phyloP scores from a whole-genome alignment of 345 rosid species.

The Populus pruinosa region DNA sequence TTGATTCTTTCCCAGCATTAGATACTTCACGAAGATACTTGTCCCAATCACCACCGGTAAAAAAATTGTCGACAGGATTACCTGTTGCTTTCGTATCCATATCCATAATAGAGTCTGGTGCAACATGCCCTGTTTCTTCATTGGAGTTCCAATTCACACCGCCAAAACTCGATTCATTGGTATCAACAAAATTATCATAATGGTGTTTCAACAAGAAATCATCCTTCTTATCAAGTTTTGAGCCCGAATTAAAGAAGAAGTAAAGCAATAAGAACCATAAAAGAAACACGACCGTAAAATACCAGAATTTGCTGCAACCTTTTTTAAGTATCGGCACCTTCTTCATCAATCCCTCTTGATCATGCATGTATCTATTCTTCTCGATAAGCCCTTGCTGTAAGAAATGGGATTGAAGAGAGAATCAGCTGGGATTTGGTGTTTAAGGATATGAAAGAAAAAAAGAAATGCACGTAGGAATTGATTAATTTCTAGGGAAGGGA shows the following conservation, averaged over 20 bases:
- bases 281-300: constrained; percentile 34
- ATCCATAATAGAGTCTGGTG: not conserved
- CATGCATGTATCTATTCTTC: not conserved
- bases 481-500: not conserved
- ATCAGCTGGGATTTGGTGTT: not conserved
- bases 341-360: constrained; percentile 36
- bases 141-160: not conserved
- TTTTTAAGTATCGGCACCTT: constrained; percentile 28
- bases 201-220: constrained; percentile 24
- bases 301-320: constrained; percentile 46
- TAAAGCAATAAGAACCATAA: constrained; percentile 50
- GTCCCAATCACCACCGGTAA: constrained; percentile 20
- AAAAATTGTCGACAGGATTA: constrained; percentile 16
- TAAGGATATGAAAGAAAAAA: no score
- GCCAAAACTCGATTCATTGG: constrained; percentile 19
- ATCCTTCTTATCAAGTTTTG: constrained; percentile 23
- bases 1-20: not conserved
- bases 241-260: constrained; percentile 40
- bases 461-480: no score
- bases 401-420: not conserved
- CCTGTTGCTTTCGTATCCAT: not conserved
- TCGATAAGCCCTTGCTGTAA: not conserved
- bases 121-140: not conserved
- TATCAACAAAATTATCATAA: not conserved
- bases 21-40: constrained; percentile 12